Base-by-base conservation (phyloP, 1,139 yeast genomes). In the Suhomyces guaymorum region DNA sequence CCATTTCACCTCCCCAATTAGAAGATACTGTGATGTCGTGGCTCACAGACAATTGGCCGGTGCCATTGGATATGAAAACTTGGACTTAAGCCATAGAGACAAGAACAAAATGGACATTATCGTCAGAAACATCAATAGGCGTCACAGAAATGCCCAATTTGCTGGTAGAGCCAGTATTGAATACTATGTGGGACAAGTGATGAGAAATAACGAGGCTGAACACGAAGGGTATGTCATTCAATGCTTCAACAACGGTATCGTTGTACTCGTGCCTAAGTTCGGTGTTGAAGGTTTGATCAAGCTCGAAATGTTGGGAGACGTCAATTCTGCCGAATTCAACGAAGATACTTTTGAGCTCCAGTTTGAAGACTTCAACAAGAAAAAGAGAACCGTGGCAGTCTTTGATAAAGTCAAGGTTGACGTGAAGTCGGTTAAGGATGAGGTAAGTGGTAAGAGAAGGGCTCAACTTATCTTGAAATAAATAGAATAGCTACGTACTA, bases 151-250 rank as follows among this genome's bases (percentile, higher is more conserved):
- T 59, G 98, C 98, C 0, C 99, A 94, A 63, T 87, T 92, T 72
- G 99, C 98, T 2, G 98, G 98, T 23, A 78, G 99, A 55, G 96
- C 98, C 21, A 86, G 96, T 58, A 88, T 94, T 46, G 98, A 94
- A 58, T 94, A 92, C 61, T 92, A 88, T 54, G 98, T 94, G 29
- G 98, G 98, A 10, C 98, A 94, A 65, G 97, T 90, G 22, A 84
- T 94, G 84, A 85, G 89, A 58, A 81, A 80, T 53, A 77, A 79
- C 45, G 84, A 82, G 43, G 63, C 79, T 23, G 67, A 66, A 23
- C 96, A 89, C 56, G 94, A 89, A 47, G 98, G 97, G 6, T 90
- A 88, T 52, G 82, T 90, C 24, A 89, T 90, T 51, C 87, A 88
- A 58, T 92, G 94, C 27, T 90, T 92, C 60, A 82, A 88, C 46